Base-by-base conservation (phyloP, 768 basidiomycete species). In the Mycena haematopus region DNA sequence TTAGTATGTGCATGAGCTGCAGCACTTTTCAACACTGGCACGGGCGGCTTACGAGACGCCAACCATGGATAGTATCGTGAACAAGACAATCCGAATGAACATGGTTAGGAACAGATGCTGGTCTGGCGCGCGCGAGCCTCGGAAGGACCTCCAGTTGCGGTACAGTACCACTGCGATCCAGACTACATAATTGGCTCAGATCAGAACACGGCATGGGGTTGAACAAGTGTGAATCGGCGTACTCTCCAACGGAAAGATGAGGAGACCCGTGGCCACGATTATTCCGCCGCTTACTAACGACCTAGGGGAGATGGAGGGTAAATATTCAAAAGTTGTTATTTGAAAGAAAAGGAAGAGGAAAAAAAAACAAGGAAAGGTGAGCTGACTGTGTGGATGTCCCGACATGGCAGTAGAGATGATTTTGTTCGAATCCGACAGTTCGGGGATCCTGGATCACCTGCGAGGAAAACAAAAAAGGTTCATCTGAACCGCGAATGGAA, bases 201-300 rank as follows among this genome's bases (percentile, higher is more conserved):
- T 36, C 36, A 36, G 9, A 6, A 36, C 29, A 15, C 31, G 31
- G 11, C 31, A 14, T 14, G 36, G 3, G 13, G 9, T 13, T 15
- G 14, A 36, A 10, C 3, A 14, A 36, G 6, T 15, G 36, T 36
- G 8, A 15, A 36, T 31, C n/a, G 0, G 56, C n/a, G 29, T 44
- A 63, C 62, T 58, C 36, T 63, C 62, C 10, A 63, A 25, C 2
- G 56, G 62, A 7, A 63, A 45, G 31, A 63, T 57, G 42, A 58
- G 5, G 17, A 63, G 17, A 9, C 56, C 56, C 4, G 56, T 54
- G 17, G 3, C 13, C 4, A 52, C 21, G 4, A 63, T 35, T 13
- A 63, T 46, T 8, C 1, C 6, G n/a, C 21, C 44, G 27, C 56
- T 63, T 15, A 58, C 21, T 22, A 53, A 0, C 2, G 56, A 14